phyloP scores from a whole-genome alignment of 23 red algal genomes.

The Gracilaria gracilis region DNA sequence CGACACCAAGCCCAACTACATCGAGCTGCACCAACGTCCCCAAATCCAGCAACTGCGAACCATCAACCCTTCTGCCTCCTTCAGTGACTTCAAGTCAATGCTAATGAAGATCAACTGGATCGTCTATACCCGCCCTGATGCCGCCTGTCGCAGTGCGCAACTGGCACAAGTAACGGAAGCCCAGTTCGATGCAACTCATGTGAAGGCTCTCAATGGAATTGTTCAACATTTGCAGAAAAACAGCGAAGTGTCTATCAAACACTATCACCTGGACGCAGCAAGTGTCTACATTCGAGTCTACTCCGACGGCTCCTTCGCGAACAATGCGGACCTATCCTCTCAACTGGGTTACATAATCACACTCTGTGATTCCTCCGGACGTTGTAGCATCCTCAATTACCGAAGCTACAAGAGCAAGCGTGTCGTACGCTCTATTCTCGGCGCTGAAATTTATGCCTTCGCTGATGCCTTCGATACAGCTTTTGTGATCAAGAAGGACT shows the following conservation, averaged over 20 bases:
- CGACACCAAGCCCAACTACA: not conserved
- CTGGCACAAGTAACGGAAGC: constrained; percentile 15
- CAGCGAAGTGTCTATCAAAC: not conserved
- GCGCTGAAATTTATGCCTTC: constrained; percentile 40
- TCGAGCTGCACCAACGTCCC: not conserved
- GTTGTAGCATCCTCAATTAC: constrained; percentile 10
- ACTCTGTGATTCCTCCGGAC: not conserved
- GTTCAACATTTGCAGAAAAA: not conserved
- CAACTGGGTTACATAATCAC: constrained; percentile 47
- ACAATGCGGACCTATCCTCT: not conserved
- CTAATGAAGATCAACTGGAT: not conserved
- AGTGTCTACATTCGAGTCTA: not conserved
- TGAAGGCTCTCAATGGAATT: not conserved
- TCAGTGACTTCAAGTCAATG: not conserved
- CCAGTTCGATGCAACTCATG: not conserved
- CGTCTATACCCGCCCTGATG: constrained; percentile 23
- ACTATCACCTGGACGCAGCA: not conserved
- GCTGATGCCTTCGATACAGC: constrained; percentile 32
- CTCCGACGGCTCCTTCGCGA: constrained; percentile 26
- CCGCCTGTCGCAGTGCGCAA: not conserved
- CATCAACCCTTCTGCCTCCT: not conserved
- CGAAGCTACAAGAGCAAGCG: not conserved
- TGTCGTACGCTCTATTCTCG: constrained; percentile 10
- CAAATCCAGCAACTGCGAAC: not conserved
- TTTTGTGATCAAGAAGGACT: constrained; percentile 21